phyloP scores from a whole-genome alignment of 2,329 filamentous ascomycete genomes.

The Calonectria henricotiae region DNA sequence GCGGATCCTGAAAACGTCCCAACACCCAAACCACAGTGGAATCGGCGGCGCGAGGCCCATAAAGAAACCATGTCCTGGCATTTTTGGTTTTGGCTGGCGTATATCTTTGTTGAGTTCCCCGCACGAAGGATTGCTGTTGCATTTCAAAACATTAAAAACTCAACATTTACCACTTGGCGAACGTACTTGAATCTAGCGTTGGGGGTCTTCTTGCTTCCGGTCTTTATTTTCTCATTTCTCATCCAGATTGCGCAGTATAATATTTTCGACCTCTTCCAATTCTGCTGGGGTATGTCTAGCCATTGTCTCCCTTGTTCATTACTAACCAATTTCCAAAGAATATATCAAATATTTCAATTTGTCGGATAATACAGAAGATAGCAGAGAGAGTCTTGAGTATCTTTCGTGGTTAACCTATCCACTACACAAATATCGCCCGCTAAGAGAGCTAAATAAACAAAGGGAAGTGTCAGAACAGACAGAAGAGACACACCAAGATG shows the following conservation, averaged over 20 bases:
- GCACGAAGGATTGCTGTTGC: background rate
- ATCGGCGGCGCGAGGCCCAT: background rate
- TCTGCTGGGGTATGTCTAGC: background rate
- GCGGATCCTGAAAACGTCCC: background rate
- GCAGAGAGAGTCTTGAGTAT: background rate
- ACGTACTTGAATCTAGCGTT: background rate
- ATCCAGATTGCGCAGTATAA: background rate
- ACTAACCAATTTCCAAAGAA: background rate
- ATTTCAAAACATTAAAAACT: background rate
- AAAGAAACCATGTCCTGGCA: background rate
- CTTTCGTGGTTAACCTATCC: background rate
- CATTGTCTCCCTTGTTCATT: background rate
- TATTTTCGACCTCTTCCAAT: background rate
- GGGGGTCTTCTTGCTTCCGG: background rate
- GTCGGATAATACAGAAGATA: background rate
- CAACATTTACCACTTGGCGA: background rate
- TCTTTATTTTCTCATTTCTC: background rate
- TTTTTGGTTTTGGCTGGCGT: slow-evolving; percentile 4
- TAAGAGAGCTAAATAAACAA: background rate
- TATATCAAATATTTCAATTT: background rate
- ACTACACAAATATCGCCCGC: background rate
- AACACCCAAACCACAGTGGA: background rate
- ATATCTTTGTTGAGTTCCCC: background rate
- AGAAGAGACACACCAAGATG: no score
- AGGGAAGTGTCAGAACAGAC: no score